Conservation (phyloP, 805 yeast genomes). For the Candida ulmi region DNA sequence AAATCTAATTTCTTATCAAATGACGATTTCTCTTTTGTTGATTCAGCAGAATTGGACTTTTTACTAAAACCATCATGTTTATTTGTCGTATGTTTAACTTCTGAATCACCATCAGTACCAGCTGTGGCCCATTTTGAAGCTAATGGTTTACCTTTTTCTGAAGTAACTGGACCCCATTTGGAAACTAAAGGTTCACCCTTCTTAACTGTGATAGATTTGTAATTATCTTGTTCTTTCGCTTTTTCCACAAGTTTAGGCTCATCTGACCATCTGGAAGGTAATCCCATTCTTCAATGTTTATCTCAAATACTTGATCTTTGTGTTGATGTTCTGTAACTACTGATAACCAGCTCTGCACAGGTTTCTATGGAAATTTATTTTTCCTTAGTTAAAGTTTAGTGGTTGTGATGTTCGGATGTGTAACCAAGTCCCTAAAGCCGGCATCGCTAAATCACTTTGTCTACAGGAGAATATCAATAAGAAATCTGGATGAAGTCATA, state of each 20-base stretch:
- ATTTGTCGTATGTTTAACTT: background rate
- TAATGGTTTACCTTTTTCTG: slow-evolving; percentile 11
- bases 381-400: too few species aligned
- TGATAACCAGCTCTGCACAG: too few species aligned
- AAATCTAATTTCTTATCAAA: background rate
- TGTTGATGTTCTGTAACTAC: too few species aligned
- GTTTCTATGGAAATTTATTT: too few species aligned
- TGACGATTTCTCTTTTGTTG: too few species aligned
- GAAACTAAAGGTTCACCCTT: slow-evolving; percentile 16
- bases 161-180: slow-evolving; percentile 17
- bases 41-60: too few species aligned
- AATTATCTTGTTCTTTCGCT: slow-evolving; percentile 14
- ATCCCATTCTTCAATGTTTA: background rate
- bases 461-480: too few species aligned
- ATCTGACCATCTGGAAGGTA: slow-evolving; percentile 22
- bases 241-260: slow-evolving; percentile 12
- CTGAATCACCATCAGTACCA: slow-evolving; percentile 2
- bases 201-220: slow-evolving; percentile 9
- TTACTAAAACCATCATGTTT: background rate
- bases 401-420: too few species aligned
- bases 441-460: too few species aligned
- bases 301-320: too few species aligned
- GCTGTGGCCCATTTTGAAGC: slow-evolving; percentile 10
- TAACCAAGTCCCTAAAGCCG: too few species aligned
- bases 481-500: too few species aligned